Evolutionary conservation across 345 rosid species (phyloP).

Genomic region (Acer campestre): DNA sequence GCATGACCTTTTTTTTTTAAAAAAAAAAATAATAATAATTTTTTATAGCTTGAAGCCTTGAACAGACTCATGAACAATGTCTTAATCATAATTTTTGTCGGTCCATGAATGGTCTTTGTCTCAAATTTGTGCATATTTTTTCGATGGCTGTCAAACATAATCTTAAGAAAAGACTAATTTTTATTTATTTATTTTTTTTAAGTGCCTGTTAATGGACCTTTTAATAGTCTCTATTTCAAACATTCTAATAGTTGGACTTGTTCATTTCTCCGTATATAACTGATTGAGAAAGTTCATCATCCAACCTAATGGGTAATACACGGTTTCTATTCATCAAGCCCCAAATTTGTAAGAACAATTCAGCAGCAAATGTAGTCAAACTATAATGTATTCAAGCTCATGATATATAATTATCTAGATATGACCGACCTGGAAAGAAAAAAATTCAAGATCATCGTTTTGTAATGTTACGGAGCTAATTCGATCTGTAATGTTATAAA

Average conservation of each 20-base stretch:
- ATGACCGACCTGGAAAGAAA: too few species aligned
- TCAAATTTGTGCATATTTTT: background rate
- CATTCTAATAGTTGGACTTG: conserved; percentile 13
- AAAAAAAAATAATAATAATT: too few species aligned
- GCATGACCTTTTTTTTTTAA: too few species aligned
- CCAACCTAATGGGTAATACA: conserved; percentile 18
- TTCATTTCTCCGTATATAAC: background rate
- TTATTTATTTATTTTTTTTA: background rate
- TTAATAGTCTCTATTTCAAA: conserved; percentile 8
- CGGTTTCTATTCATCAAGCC: conserved; percentile 4
- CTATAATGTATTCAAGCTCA: background rate
- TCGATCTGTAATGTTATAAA: too few species aligned
- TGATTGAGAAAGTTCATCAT: background rate
- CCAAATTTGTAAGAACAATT: background rate
- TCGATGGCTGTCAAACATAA: background rate
- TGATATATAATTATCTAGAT: too few species aligned
- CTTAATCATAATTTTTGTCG: background rate
- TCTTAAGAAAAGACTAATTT: background rate
- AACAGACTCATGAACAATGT: background rate
- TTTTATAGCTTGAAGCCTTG: too few species aligned
- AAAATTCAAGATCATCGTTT: too few species aligned
- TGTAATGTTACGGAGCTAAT: too few species aligned
- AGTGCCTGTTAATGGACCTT: background rate
- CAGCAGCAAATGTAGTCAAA: background rate
- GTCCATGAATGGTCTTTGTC: background rate